Evolutionary conservation across 1,284 basidiomycete genomes (phyloP).

Genomic region (Fomitopsis betulina): DNA sequence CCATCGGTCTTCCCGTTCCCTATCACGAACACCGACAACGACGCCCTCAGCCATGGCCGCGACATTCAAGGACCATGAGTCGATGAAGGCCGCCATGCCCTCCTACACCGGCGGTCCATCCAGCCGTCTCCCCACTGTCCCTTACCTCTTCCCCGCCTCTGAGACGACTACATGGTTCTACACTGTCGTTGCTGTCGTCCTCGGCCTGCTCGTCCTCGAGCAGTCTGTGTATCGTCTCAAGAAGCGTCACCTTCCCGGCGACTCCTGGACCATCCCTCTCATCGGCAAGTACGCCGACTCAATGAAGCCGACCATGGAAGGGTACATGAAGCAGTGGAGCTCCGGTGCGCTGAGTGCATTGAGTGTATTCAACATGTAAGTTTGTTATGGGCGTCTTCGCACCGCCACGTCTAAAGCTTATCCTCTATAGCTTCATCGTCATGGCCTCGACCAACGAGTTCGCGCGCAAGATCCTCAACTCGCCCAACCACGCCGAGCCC

Average conservation of each 20-base stretch:
- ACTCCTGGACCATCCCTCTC: conserved; percentile 88
- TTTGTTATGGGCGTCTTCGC: neutral
- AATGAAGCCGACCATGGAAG: conserved; percentile 82
- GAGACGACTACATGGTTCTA: conserved; percentile 53
- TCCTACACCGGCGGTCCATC: conserved; percentile 38
- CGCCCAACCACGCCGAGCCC: conserved; percentile 85
- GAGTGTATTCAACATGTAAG: conserved; percentile 93
- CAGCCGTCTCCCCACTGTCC: conserved; percentile 42
- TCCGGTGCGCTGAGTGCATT: conserved; percentile 81
- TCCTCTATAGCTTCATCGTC: conserved; percentile 79
- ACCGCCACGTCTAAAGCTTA: neutral
- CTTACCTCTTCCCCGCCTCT: conserved; percentile 35
- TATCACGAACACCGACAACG: conserved; percentile 4
- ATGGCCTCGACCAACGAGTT: conserved; percentile 92
- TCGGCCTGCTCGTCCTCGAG: conserved; percentile 68
- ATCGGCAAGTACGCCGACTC: conserved; percentile 94
- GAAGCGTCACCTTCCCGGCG: conserved; percentile 84
- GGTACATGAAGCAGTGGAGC: conserved; percentile 88
- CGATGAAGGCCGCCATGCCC: conserved; percentile 34
- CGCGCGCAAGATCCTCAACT: conserved; percentile 91
- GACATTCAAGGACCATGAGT: conserved; percentile 30
- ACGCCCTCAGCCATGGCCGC: conserved; percentile 19
- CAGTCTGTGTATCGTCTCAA: conserved; percentile 85
- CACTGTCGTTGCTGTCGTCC: conserved; percentile 58
- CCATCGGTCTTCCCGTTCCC: conserved; percentile 6